A percentile compares a stretch with the other conserved stretches of the same genome.
Evolutionary conservation across 2,329 filamentous ascomycete genomes (phyloP).

Genomic region (Lomentospora prolificans): DNA sequence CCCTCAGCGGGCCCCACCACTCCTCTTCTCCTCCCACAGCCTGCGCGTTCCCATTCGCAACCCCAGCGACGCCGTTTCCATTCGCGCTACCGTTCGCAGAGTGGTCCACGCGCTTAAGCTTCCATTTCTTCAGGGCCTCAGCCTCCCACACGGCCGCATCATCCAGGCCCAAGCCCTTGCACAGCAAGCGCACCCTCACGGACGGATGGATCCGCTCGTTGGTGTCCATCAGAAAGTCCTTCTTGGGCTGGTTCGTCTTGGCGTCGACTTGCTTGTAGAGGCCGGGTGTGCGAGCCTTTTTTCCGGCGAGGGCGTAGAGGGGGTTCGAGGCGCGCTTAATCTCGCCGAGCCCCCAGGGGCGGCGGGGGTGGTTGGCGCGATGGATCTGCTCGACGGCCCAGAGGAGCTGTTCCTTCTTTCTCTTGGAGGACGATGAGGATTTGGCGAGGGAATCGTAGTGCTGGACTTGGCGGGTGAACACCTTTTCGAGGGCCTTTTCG

Average conservation of each 20-base stretch:
- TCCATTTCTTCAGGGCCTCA: conserved; percentile 34
- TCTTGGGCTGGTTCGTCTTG: conserved; percentile 23
- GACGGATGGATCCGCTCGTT: conserved; percentile 47
- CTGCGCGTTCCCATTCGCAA: neutral
- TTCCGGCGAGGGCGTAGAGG: conserved; percentile 34
- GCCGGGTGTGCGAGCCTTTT: conserved; percentile 34
- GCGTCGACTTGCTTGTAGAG: conserved; percentile 35
- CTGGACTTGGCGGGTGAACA: conserved; percentile 13
- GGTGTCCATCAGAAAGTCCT: conserved; percentile 36
- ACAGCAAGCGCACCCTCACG: conserved; percentile 42
- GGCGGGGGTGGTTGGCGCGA: conserved; percentile 34
- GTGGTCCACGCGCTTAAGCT: conserved; percentile 21
- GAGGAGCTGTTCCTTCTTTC: neutral
- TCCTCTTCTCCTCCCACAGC: neutral
- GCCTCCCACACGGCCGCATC: conserved; percentile 38
- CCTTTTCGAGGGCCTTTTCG: conserved; percentile 7
- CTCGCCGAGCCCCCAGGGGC: conserved; percentile 37
- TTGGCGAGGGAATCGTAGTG: conserved; percentile 20
- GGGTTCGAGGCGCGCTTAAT: conserved; percentile 29
- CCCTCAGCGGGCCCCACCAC: neutral
- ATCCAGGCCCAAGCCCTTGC: conserved; percentile 38
- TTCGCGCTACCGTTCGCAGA: neutral
- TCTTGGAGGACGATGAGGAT: neutral
- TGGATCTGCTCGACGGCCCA: conserved; percentile 42
- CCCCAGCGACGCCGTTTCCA: neutral